Base-by-base conservation (phyloP, 805 yeast genomes). In the Clavispora vitiphila region DNA sequence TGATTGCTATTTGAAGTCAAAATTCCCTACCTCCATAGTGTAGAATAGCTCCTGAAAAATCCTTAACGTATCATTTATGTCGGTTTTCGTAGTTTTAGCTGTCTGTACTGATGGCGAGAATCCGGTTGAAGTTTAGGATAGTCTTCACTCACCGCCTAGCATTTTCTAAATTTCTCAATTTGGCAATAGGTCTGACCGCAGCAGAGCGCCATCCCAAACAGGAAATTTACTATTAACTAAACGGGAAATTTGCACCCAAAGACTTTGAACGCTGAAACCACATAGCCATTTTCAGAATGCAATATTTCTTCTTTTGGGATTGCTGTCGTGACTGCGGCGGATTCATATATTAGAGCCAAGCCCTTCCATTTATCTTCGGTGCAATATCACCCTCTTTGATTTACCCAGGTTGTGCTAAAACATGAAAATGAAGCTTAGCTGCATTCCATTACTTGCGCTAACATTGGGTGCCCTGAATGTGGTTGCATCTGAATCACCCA, bases 231-330 rank as follows among this genome's bases (percentile, higher is more conserved):
- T 18, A 25, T 36, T 36, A 25, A 36, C 38, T 14, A 24, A 36
- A 34, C 4, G 14, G 37, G 37, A 20, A 34, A 34, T 22, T 34
- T 36, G 38, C 38, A 36, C 38, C 38, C 38, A 36, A 36, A 18
- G n/a, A 8, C 10, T 15, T 12, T 12, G 6, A 16, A 29, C 5
- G 15, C 7, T 27, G 5, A 6, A 29, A 12, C 12, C 10, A 15
- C 5, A 15, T 14, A 16, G 12, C 32, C 20, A 15, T 9, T 8
- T 8, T 16, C 5, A 29, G 19, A 15, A 29, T 16, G 11, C 8
- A 4, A 15, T 7, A 4, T 2, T 3, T 2, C 11, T 16, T 15
- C 32, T 29, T n/a, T 14, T 5, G 32, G 32, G 20, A 15, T 16
- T 29, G 4, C 12, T 8, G 6, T 9, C n/a, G 12, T 29, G 12